These are phyloP conservation scores for Erigeron philadelphicus DNA, from an alignment of 140 eudicot genomes.

Conservation along the genomic window DNA sequence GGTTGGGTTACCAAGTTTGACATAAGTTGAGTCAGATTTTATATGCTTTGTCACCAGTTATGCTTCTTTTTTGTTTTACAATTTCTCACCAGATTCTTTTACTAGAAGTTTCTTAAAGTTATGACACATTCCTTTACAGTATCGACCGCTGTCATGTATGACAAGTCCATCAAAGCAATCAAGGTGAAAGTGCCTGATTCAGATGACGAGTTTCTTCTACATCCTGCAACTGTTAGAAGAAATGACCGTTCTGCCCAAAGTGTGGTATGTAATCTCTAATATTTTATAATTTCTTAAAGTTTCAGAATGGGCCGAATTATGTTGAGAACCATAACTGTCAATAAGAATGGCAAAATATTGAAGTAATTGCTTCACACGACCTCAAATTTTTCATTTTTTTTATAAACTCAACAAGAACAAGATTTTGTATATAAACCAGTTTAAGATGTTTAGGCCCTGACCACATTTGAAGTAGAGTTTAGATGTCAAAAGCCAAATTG, in stretches of 20 bases:
- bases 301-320: not conserved
- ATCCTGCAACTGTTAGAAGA: slow-evolving; percentile 97
- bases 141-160: slow-evolving; percentile 92
- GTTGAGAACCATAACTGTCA: not conserved
- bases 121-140: slow-evolving; percentile 39
- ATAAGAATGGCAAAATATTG: not conserved
- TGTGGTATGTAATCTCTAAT: slow-evolving; percentile 59
- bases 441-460: no score
- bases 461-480: no score
- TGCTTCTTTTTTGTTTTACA: not conserved
- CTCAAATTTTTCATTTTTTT: no score
- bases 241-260: slow-evolving; percentile 98
- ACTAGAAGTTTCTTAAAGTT: not conserved
- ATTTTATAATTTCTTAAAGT: not conserved
- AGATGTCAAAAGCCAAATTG: no score
- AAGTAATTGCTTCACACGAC: not conserved
- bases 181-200: slow-evolving; percentile 96
- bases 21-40: not conserved
- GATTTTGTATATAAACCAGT: no score
- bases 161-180: slow-evolving; percentile 75
- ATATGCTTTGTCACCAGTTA: not conserved
- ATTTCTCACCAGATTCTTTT: not conserved
- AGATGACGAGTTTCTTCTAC: slow-evolving; percentile 79
- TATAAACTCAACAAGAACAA: no score
- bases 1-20: not conserved